These are phyloP conservation scores for Coemansia sp. DNA, from an alignment of 192 early-diverging fungal species.

Conservation along the genomic window DNA sequence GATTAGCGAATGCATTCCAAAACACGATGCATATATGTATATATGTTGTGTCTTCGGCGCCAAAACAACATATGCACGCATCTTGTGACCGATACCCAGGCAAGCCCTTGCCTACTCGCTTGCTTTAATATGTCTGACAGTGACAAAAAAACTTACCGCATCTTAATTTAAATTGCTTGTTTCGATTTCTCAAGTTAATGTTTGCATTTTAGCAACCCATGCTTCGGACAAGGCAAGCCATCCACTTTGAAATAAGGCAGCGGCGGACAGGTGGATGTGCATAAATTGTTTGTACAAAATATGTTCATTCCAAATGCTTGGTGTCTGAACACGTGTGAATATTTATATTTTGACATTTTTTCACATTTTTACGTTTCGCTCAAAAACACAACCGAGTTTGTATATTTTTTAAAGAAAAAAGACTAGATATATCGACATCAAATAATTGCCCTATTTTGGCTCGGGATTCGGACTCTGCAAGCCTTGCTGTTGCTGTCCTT, in stretches of 20 bases:
- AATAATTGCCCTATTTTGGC: background rate
- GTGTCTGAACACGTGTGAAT: background rate
- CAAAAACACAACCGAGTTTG: background rate
- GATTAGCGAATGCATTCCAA: background rate
- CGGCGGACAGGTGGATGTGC: background rate
- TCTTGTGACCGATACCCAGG: background rate
- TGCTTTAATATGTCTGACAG: background rate
- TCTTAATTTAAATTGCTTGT: background rate
- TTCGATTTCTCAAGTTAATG: background rate
- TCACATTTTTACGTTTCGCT: background rate
- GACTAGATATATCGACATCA: background rate
- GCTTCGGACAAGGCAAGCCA: background rate
- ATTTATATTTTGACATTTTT: background rate
- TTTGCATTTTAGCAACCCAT: background rate
- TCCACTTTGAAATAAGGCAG: background rate
- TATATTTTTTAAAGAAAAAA: background rate
- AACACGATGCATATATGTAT: background rate
- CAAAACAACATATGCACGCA: background rate
- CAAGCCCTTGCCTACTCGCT: background rate
- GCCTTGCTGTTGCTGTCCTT: slow-evolving; percentile 3
- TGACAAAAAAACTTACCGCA: background rate
- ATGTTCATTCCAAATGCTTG: background rate
- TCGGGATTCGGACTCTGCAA: background rate
- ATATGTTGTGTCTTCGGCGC: background rate
- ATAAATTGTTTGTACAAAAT: background rate